These are phyloP conservation scores for Teunomyces tritomae DNA, from an alignment of 805 yeast species.

Conservation along the genomic window DNA sequence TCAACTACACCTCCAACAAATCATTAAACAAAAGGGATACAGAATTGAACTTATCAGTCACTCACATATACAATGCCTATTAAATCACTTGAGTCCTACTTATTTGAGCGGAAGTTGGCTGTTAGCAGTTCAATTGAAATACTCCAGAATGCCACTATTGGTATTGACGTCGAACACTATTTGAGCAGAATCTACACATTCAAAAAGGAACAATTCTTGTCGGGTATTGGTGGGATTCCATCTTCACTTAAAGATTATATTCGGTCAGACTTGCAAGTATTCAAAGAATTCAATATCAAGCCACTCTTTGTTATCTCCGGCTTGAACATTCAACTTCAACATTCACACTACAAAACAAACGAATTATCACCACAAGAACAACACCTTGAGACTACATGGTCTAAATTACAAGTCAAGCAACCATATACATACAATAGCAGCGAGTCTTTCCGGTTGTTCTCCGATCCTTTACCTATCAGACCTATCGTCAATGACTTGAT, in stretches of 20 bases:
- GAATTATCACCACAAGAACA: slow-evolving; percentile 39
- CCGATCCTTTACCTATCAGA: slow-evolving; percentile 48
- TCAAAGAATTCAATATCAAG: slow-evolving; percentile 61
- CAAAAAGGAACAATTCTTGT: slow-evolving; percentile 65
- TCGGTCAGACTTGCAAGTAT: slow-evolving; percentile 59
- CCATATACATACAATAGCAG: slow-evolving; percentile 20
- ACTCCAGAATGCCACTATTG: slow-evolving; percentile 65
- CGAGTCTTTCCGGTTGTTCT: slow-evolving; percentile 52
- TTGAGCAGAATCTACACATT: slow-evolving; percentile 57
- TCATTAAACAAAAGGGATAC: not conserved
- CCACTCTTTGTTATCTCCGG: slow-evolving; percentile 84
- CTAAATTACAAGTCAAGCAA: slow-evolving; percentile 28
- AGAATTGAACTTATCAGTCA: not conserved
- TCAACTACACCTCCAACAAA: not conserved
- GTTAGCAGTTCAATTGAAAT: slow-evolving; percentile 61
- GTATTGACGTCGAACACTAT: slow-evolving; percentile 83
- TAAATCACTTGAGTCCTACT: slow-evolving; percentile 60
- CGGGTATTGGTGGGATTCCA: slow-evolving; percentile 83
- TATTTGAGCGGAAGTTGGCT: slow-evolving; percentile 65
- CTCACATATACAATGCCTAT: slow-evolving; percentile 34
- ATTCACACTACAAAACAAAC: slow-evolving; percentile 31
- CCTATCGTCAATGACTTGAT: slow-evolving; percentile 57
- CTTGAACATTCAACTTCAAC: slow-evolving; percentile 42
- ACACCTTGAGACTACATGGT: slow-evolving; percentile 41
- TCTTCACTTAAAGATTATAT: slow-evolving; percentile 53